Conservation (phyloP, 2,329 filamentous ascomycete species). For the Trichoderma citrinoviride region DNA sequence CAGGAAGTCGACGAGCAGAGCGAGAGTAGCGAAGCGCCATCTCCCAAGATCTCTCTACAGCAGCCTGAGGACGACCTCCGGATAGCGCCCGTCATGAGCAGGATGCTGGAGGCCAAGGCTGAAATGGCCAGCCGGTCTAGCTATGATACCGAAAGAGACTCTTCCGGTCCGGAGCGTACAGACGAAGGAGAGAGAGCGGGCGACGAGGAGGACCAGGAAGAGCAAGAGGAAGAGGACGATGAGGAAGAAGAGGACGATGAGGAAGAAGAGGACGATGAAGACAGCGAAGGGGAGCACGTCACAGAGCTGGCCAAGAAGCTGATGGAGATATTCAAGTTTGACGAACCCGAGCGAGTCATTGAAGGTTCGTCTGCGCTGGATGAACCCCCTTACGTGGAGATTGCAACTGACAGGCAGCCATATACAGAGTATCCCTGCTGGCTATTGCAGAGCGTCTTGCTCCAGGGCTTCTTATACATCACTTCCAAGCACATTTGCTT, state of each 20-base stretch:
- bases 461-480: slow-evolving; percentile 96
- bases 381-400: not conserved
- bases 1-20: slow-evolving; percentile 35
- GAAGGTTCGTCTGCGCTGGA: slow-evolving; percentile 52
- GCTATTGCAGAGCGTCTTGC: slow-evolving; percentile 83
- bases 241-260: slow-evolving; percentile 34
- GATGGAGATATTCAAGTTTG: slow-evolving; percentile 83
- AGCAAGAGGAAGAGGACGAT: slow-evolving; percentile 25
- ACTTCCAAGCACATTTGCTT: slow-evolving; percentile 93
- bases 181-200: slow-evolving; percentile 30
- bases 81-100: slow-evolving; percentile 70
- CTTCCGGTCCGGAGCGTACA: slow-evolving; percentile 38
- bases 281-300: slow-evolving; percentile 40
- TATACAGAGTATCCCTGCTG: slow-evolving; percentile 83
- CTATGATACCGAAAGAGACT: slow-evolving; percentile 52
- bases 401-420: slow-evolving; percentile 20
- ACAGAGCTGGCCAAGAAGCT: slow-evolving; percentile 66
- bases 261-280: slow-evolving; percentile 25
- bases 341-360: slow-evolving; percentile 78
- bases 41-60: slow-evolving; percentile 25
- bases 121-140: slow-evolving; percentile 59
- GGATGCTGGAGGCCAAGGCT: slow-evolving; percentile 71
- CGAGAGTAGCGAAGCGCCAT: slow-evolving; percentile 29
- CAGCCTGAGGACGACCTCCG: slow-evolving; percentile 40
- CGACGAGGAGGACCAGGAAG: slow-evolving; percentile 19